Base-by-base conservation (phyloP, 768 basidiomycete species). In the Xerocomellus chrysenteron region DNA sequence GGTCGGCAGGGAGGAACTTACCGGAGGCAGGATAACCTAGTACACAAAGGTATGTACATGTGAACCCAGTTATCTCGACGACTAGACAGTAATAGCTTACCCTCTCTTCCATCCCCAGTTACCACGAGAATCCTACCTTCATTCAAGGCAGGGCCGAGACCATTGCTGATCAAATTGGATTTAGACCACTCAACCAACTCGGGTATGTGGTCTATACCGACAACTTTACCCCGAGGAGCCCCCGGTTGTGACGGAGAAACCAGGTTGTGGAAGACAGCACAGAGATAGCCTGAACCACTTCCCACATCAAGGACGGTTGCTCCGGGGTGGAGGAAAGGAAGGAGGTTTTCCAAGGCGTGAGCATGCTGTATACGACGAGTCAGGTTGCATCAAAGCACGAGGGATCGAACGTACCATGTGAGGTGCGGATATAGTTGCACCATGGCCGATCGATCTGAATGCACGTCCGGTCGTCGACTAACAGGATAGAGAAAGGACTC, bases 401-500 rank as follows among this genome's bases (percentile, higher is more conserved):
- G 45, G n/a, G 21, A 28, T 32, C 11, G 7, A 32, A 41, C 65
- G 67, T 50, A 88, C 90, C 95, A 98, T 98, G 69, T 99, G 96
- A 1, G 96, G 96, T 0, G 96, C 96, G 39, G 90, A 92, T 59
- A 99, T 98, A 0, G 96, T 99, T 14, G 94, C 95, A 13, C 85
- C 87, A 65, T 88, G 81, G 2, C 90, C 89, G 50, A 94, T 94
- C 17, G 78, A 57, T 68, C 90, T 90, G 64, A 36, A 57, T 57
- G 13, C 24, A 44, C 32, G 26, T 58, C 43, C 14, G 17, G 46
- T 42, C 26, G 13, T 32, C 28, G 13, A 13, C 8, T 8, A 39
- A 3, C 13, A 9, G 8, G 14, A 41, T 2, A 19, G 0, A 70
- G 68, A 59, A 76, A 73, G 24, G 60, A 53, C 59, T 74, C 70